Conservation (phyloP, 1,284 basidiomycete species). For the Coniferiporia weirii region DNA sequence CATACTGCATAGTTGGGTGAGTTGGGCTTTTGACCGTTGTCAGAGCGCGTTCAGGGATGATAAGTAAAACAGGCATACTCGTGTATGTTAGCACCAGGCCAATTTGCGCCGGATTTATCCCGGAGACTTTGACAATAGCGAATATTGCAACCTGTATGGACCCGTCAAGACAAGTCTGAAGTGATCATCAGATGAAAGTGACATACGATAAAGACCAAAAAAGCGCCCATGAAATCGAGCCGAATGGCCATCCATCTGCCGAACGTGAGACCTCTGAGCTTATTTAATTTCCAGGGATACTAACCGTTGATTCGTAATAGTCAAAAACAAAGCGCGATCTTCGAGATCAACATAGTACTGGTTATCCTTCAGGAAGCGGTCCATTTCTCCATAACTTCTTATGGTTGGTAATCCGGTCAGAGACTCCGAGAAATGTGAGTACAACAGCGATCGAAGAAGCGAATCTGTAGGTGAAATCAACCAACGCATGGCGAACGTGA, state of each 20-base stretch:
- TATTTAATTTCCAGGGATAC: constrained; percentile 15
- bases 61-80: constrained; percentile 29
- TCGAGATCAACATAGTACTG: constrained; percentile 72
- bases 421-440: constrained; percentile 80
- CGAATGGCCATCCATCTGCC: constrained; percentile 72
- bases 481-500: constrained; percentile 25
- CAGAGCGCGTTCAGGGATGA: constrained; percentile 11
- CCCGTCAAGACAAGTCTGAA: background rate
- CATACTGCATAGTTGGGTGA: constrained; percentile 52
- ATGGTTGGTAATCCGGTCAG: constrained; percentile 74
- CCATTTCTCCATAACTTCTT: constrained; percentile 61
- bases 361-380: constrained; percentile 63
- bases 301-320: constrained; percentile 57
- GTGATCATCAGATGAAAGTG: constrained; percentile 11
- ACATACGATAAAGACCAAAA: constrained; percentile 60
- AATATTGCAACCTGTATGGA: constrained; percentile 43
- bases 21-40: constrained; percentile 33
- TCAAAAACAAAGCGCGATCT: constrained; percentile 57
- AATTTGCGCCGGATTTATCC: constrained; percentile 61
- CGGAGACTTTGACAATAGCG: constrained; percentile 45
- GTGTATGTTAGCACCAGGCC: constrained; percentile 73
- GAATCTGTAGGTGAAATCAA: constrained; percentile 36
- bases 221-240: constrained; percentile 68
- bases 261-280: constrained; percentile 6
- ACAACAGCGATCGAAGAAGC: constrained; percentile 65